Base-by-base conservation (phyloP, 2,329 filamentous ascomycete species). In the Cercospora nicotianae region DNA sequence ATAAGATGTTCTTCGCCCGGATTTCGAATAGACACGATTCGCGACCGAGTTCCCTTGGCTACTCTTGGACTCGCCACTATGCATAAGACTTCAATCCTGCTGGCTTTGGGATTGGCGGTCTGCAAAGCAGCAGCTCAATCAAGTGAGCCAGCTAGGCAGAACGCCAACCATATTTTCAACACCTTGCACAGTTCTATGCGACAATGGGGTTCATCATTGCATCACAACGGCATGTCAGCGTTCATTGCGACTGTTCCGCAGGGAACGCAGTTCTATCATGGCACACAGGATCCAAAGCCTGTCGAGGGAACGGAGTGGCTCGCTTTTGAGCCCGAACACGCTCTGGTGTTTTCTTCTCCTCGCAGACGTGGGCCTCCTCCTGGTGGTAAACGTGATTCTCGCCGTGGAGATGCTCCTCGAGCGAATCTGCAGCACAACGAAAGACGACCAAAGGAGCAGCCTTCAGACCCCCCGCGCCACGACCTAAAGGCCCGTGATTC, bases 301-400 rank as follows among this genome's bases (percentile, higher is more conserved):
- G 83, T 91, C 0, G 77, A 79, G 2, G 84, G 83, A 0, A 85
- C 83, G 3, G 88, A 93, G 73, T 93, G 91, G 90, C 81, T 93
- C 1, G 91, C 91, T 0, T 93, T 93, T 74, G 91, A 93, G 76
- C 85, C 90, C 3, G 90, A 93, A 73, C 91, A 93, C 77, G 89
- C 90, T 0, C 82, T 90, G 71, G 75, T 82, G 2, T 93, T 93
- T 78, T 88, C 90, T 51, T 76, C 77, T 18, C 71, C 73, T 8
- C 45, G 30, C 5, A 67, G 63, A 5, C 65, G 60, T 28, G 65
- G 67, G n/a, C 69, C 68, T 60, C 72, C 71, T 9, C 28, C 53
- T 26, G 53, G 53, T 42, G 36, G 16, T 42, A 42, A 42, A 42
- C 6, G 16, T n/a, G 20, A 10, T 8, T 3, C 13, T 57, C 53